Conservation (phyloP, 1,139 yeast genomes). For the Geotrichum phurueaensis region DNA sequence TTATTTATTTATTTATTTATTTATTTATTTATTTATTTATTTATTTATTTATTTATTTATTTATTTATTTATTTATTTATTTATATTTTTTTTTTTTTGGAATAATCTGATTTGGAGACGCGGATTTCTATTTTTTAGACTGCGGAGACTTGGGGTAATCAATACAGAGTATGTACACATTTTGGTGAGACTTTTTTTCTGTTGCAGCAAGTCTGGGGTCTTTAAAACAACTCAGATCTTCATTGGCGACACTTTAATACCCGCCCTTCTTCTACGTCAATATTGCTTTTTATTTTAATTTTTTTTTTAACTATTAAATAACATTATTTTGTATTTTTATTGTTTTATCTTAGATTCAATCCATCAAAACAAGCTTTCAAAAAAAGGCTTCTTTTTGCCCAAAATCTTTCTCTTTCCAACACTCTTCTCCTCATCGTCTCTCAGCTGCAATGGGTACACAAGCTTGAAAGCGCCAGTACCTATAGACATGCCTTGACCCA, state of each 20-base stretch:
- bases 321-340: no score
- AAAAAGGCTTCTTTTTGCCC: constrained; percentile 16
- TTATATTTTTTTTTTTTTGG: no score
- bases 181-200: not conserved
- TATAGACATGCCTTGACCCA: constrained; percentile 95
- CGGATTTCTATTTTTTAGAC: not conserved
- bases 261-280: no score
- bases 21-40: no score
- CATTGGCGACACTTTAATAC: not conserved
- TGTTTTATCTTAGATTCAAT: not conserved
- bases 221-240: not conserved
- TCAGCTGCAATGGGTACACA: constrained; percentile 32
- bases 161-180: not conserved
- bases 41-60: no score
- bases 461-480: constrained; percentile 97
- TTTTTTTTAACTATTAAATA: not conserved
- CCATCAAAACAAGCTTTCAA: constrained; percentile 15
- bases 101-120: no score
- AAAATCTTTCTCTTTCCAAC: constrained; percentile 16
- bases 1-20: no score
- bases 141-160: not conserved
- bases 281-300: not conserved
- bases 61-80: no score
- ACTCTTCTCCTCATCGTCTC: constrained; percentile 16
- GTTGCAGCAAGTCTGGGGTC: not conserved